These are phyloP conservation scores for Mycena amicta DNA, from an alignment of 768 basidiomycete species.

Conservation along the genomic window DNA sequence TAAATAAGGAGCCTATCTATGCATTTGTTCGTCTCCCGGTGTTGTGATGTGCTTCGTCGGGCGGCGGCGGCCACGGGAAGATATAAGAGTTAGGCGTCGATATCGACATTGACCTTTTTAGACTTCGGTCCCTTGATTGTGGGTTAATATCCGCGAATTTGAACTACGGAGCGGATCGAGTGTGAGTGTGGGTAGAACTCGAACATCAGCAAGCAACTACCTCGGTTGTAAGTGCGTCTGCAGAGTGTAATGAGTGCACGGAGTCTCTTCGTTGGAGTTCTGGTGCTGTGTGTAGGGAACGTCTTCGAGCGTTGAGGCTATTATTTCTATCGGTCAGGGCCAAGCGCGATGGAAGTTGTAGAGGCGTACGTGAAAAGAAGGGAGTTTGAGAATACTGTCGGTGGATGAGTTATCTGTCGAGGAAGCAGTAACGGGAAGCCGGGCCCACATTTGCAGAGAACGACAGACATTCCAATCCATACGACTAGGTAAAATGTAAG, in stretches of 20 bases:
- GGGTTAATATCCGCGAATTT: no score
- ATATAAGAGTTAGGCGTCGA: no score
- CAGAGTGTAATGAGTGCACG: neutral
- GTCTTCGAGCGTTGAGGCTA: neutral
- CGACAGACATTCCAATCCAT: constrained; percentile 9
- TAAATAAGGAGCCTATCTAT: no score
- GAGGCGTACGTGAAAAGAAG: constrained; percentile 9
- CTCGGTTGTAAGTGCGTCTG: no score
- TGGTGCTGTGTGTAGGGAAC: neutral
- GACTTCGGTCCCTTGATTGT: no score
- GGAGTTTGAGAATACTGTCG: constrained; percentile 13
- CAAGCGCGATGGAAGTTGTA: neutral
- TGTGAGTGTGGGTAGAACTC: no score
- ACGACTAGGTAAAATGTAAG: neutral
- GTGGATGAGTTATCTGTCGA: neutral
- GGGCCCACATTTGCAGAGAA: constrained; percentile 3
- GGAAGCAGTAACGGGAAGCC: neutral
- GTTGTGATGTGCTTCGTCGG: no score
- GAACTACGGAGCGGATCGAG: no score
- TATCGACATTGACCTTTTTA: no score
- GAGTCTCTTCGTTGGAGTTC: neutral
- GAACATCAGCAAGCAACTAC: no score
- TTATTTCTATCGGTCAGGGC: neutral
- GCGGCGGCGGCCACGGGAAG: no score
- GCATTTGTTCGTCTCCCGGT: no score